These are phyloP conservation scores for Xylaria hypoxylon DNA, from an alignment of 2,329 filamentous ascomycete species.

Conservation along the genomic window DNA sequence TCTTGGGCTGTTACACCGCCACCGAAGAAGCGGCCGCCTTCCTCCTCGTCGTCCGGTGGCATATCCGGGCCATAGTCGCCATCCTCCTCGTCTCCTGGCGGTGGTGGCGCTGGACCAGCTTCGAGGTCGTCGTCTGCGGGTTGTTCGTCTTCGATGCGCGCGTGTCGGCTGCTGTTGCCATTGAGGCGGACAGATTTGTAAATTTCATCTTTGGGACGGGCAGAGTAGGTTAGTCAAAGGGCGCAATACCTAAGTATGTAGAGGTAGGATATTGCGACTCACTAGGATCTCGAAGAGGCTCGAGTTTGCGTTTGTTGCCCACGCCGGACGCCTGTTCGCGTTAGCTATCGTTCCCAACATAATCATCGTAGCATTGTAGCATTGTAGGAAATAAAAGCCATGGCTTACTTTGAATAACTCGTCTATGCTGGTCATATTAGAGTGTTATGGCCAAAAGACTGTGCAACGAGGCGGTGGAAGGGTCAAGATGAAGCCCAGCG, in stretches of 20 bases:
- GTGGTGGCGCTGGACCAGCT: conserved; percentile 64
- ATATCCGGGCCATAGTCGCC: conserved; percentile 49
- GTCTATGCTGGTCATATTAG: conserved; percentile 67
- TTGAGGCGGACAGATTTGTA: conserved; percentile 72
- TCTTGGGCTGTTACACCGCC: conserved; percentile 87
- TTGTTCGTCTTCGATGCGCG: conserved; percentile 58
- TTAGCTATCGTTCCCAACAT: too few relatives aligned
- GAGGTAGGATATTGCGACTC: conserved; percentile 46
- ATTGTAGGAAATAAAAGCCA: not conserved
- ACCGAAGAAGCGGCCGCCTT: conserved; percentile 95
- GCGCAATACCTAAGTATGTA: not conserved
- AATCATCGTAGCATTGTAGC: too few relatives aligned
- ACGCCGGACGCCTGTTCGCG: conserved; percentile 53
- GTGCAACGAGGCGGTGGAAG: not conserved
- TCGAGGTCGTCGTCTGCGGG: conserved; percentile 56
- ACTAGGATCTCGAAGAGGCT: conserved; percentile 72
- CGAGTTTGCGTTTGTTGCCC: conserved; percentile 72
- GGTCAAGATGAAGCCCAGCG: not conserved
- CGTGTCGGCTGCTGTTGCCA: conserved; percentile 56
- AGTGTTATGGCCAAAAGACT: not conserved
- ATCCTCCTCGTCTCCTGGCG: conserved; percentile 57
- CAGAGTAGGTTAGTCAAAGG: conserved; percentile 14
- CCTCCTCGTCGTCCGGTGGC: conserved; percentile 70
- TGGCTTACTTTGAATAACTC: conserved; percentile 66
- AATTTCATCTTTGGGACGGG: conserved; percentile 62